Evolutionary conservation across 1,284 basidiomycete species (phyloP), one percentile per base, ranked within the genome.

Genomic region (Mycosarcoma mackinlayi): DNA sequence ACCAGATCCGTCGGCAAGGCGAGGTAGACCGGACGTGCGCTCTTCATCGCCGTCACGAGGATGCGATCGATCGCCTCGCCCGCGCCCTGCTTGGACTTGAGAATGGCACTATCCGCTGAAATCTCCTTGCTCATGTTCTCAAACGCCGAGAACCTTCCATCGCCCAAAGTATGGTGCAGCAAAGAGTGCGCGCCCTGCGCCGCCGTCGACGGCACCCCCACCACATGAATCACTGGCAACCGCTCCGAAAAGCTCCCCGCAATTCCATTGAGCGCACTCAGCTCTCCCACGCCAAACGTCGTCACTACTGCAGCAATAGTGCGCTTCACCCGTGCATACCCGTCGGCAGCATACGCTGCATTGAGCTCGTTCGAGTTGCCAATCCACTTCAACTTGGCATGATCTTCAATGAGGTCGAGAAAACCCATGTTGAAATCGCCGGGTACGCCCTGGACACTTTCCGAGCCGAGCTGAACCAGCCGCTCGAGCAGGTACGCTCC

Each of bases 201-300:
- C 13, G 84, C 74, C 1, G 90, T 92, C 69, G 88, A 90, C 0
- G 94, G 94, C 1, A 89, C 89, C 58, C 94, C 94, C 46, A 91
- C 94, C 45, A 98, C 88, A 81, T 98, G 94, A 6, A 98, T 86
- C 4, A 98, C 87, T 8, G 94, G 94, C 6, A 98, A 89, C 84
- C 92, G 90, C 84, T 98, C 94, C 24, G 92, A 90, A 50, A 85
- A 84, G 44, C 78, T 77, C 19, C 85, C 85, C 3, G 85, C 84
- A n/a, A 84, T 83, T 88, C 77, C 78, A 49, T 79, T 80, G 35
- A 76, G 51, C 4, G 78, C 78, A 93, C 85, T 84, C 93, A 94
- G 44, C 92, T 80, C 78, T n/a, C 78, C 94, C 11, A 96, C 94
- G 62, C 93, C 93, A 74, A 93, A 94, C 1, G 92, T 94, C 11